phyloP scores from a whole-genome alignment of 345 rosid genomes.

The Citrus trifoliata region DNA sequence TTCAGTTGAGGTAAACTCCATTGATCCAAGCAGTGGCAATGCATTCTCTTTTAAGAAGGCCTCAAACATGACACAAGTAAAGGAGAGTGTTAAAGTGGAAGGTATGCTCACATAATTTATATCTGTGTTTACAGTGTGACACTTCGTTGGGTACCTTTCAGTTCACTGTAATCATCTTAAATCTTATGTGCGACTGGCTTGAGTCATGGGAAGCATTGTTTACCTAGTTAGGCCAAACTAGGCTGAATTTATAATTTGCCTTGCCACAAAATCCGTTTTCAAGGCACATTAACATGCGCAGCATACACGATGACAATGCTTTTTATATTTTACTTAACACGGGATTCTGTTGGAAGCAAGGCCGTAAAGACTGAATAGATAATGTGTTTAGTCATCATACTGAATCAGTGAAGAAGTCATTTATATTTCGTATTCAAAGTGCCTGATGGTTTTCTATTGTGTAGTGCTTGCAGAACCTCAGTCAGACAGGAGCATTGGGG shows the following conservation, averaged over 20 bases:
- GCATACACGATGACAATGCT: neutral
- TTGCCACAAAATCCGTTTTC: neutral
- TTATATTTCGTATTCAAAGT: neutral
- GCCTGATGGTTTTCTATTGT: conserved; percentile 12
- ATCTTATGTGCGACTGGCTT: neutral
- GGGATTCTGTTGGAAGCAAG: neutral
- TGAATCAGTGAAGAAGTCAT: neutral
- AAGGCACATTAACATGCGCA: neutral
- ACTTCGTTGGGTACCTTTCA: neutral
- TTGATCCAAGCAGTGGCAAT: conserved; percentile 28
- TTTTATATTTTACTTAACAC: neutral
- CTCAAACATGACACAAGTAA: conserved; percentile 40
- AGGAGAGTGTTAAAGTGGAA: conserved; percentile 62
- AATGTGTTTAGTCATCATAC: neutral
- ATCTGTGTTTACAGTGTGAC: neutral
- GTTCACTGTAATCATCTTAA: neutral
- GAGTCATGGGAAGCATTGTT: conserved; percentile 2
- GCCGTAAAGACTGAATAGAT: neutral
- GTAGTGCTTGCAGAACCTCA: conserved; percentile 48
- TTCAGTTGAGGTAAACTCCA: conserved; percentile 23
- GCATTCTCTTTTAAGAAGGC: conserved; percentile 40
- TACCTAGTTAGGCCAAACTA: neutral
- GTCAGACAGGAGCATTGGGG: conserved; percentile 83
- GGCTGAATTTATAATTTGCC: neutral
- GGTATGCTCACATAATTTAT: conserved; percentile 40